A percentile compares a stretch with the other conserved stretches of the same genome.
phyloP scores from a whole-genome alignment of 1,284 basidiomycete genomes.

The Neonothopanus nambi region DNA sequence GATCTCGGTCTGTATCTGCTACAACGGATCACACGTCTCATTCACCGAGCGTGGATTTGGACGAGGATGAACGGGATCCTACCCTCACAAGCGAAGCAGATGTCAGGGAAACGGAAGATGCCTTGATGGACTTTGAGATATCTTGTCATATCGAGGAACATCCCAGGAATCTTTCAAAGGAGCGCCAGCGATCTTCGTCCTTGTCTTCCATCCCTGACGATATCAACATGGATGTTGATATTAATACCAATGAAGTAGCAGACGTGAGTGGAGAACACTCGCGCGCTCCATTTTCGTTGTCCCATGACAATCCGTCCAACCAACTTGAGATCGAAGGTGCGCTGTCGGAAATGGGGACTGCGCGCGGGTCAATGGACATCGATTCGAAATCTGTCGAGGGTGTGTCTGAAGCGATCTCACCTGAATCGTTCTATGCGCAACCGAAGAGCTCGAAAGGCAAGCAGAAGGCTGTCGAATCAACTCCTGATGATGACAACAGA shows the following conservation, averaged over 20 bases:
- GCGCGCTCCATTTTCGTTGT: too few species aligned
- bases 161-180: background rate
- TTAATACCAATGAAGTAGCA: background rate
- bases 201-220: background rate
- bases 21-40: background rate
- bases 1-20: background rate
- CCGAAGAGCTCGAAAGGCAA: background rate
- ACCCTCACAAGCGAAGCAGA: slow-evolving; percentile 7
- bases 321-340: too few species aligned
- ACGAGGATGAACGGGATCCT: background rate
- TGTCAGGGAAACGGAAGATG: background rate
- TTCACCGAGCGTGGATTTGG: background rate
- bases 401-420: too few species aligned
- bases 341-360: too few species aligned
- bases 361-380: too few species aligned
- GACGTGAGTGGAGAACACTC: too few species aligned
- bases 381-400: too few species aligned
- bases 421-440: slow-evolving; percentile 3
- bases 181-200: background rate
- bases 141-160: background rate
- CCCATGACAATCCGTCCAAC: too few species aligned
- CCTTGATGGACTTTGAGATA: background rate
- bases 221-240: slow-evolving; percentile 6
- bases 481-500: slow-evolving; percentile 18
- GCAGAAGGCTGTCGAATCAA: slow-evolving; percentile 8